Evolutionary conservation across 495 filamentous ascomycete species (phyloP).

Genomic region (Choiromyces venosus): DNA sequence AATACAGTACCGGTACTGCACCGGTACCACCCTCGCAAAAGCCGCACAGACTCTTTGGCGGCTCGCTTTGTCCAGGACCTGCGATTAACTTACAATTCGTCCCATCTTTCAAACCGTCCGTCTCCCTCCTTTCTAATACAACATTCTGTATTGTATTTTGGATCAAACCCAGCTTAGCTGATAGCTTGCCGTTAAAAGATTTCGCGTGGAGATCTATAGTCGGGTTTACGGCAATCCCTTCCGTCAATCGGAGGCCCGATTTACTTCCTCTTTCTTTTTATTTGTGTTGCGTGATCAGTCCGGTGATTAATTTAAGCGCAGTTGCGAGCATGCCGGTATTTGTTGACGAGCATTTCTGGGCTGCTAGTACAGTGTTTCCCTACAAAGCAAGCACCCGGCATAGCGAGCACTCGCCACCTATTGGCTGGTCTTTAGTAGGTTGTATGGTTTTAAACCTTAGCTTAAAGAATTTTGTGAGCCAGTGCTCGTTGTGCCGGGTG

Average conservation of each 20-base stretch:
- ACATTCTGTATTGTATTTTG: not conserved
- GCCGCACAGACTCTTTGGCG: conserved; percentile 25
- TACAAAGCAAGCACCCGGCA: no score
- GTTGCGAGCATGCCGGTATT: not conserved
- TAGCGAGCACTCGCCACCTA: no score
- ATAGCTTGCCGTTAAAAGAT: not conserved
- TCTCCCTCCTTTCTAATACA: conserved; percentile 16
- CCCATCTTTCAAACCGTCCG: conserved; percentile 15
- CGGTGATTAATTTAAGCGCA: conserved; percentile 12
- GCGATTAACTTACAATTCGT: conserved; percentile 6
- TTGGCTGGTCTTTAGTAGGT: no score
- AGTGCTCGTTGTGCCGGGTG: no score
- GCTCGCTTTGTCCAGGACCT: conserved; percentile 3
- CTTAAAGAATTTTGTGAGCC: no score
- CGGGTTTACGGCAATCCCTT: conserved; percentile 12
- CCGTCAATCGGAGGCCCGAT: conserved; percentile 9
- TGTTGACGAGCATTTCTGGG: not conserved
- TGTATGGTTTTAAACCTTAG: no score
- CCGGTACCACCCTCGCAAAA: conserved; percentile 12
- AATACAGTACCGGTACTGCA: not conserved
- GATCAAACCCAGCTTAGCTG: not conserved
- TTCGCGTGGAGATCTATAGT: conserved; percentile 7
- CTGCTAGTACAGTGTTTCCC: no score
- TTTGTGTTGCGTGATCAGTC: conserved; percentile 4
- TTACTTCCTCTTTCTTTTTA: conserved; percentile 5